Evolutionary conservation across 23 red algal species (phyloP).

Genomic region (Agarophyton chilense): DNA sequence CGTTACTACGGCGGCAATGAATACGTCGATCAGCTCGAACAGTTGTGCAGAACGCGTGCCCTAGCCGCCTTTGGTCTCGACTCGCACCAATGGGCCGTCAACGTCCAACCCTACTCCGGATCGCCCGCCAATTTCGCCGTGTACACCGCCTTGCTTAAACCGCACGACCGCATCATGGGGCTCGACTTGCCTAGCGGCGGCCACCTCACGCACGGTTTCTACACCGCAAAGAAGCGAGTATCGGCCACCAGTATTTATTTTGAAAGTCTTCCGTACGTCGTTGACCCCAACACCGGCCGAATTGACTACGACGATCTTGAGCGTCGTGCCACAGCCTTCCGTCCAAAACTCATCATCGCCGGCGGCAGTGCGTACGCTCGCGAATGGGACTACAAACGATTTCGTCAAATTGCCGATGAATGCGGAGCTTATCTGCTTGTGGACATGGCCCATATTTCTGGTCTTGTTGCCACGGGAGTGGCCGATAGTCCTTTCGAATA

Average conservation of each 20-base stretch:
- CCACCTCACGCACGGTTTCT: constrained; percentile 97
- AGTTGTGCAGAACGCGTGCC: constrained; percentile 75
- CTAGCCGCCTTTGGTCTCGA: constrained; percentile 83
- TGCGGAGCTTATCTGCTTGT: constrained; percentile 84
- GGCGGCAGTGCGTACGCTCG: constrained; percentile 93
- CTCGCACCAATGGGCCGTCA: constrained; percentile 85
- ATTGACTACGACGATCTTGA: constrained; percentile 92
- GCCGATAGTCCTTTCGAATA: constrained; percentile 83
- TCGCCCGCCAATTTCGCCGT: constrained; percentile 98
- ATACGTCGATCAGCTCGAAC: constrained; percentile 85
- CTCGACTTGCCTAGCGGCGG: constrained; percentile 92
- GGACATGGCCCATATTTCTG: constrained; percentile 98
- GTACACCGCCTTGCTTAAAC: constrained; percentile 87
- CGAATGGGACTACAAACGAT: constrained; percentile 92
- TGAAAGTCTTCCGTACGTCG: constrained; percentile 96
- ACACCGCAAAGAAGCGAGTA: constrained; percentile 88
- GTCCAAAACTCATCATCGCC: constrained; percentile 86
- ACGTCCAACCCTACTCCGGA: constrained; percentile 96
- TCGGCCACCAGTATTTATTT: constrained; percentile 98
- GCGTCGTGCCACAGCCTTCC: constrained; percentile 66
- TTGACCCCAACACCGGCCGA: constrained; percentile 83
- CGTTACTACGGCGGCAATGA: constrained; percentile 97
- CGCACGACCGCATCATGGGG: constrained; percentile 98
- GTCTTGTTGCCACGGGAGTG: constrained; percentile 86
- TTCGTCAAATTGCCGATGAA: constrained; percentile 85